Percentiles rank a stretch among this genome's conserved stretches.
phyloP scores from a whole-genome alignment of 306 rosid species.

The Medicago lupulina region DNA sequence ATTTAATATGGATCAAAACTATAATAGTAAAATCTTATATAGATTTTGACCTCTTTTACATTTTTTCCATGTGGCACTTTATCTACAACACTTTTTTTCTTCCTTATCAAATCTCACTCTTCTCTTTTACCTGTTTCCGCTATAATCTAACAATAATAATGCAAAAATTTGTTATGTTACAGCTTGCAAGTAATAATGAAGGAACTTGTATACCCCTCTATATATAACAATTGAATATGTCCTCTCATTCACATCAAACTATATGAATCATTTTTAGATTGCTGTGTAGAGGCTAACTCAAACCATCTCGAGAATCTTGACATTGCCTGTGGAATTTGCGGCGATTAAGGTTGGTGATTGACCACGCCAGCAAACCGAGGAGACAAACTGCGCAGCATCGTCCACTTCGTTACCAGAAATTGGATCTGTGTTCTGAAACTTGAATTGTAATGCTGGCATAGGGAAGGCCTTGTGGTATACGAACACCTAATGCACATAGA shows the following conservation, averaged over 20 bases:
- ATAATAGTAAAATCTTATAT: constrained; percentile 49
- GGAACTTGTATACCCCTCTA: constrained; percentile 48
- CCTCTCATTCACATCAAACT: constrained; percentile 41
- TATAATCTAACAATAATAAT: constrained; percentile 60
- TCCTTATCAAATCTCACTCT: constrained; percentile 53
- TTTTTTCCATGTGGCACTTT: constrained; percentile 42
- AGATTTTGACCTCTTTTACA: constrained; percentile 42
- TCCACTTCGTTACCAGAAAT: constrained; percentile 75
- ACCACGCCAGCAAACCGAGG: constrained; percentile 94
- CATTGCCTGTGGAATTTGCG: constrained; percentile 92
- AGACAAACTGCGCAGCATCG: constrained; percentile 77
- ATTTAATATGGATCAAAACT: constrained; percentile 42
- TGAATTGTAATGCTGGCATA: constrained; percentile 90
- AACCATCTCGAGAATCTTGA: constrained; percentile 95
- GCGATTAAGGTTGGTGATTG: constrained; percentile 85
- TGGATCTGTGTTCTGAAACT: constrained; percentile 80
- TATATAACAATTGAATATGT: constrained; percentile 44
- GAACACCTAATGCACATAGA: constrained; percentile 69
- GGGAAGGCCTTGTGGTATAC: constrained; percentile 98
- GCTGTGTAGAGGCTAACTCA: constrained; percentile 44
- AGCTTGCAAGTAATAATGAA: constrained; percentile 52
- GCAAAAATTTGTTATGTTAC: constrained; percentile 68
- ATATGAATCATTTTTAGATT: constrained; percentile 36
- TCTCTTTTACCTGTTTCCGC: constrained; percentile 55
- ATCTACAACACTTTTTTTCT: constrained; percentile 44